These are phyloP conservation scores for Pichia phayaonensis DNA, from an alignment of 805 yeast genomes.

Conservation along the genomic window DNA sequence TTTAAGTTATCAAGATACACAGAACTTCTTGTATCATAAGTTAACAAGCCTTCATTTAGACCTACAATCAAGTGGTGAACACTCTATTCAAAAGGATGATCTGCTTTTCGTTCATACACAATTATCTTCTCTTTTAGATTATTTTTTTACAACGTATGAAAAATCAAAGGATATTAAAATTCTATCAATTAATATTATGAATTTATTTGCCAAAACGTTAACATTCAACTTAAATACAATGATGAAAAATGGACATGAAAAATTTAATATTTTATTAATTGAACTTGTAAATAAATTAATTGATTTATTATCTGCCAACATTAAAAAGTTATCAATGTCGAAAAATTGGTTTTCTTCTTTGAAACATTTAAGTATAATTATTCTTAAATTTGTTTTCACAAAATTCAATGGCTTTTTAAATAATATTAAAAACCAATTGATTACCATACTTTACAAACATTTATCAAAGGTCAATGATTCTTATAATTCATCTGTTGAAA, in stretches of 20 bases:
- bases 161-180: constrained; percentile 19
- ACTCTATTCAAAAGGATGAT: constrained; percentile 14
- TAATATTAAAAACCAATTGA: constrained; percentile 21
- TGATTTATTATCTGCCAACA: constrained; percentile 14
- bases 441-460: constrained; percentile 26
- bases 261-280: constrained; percentile 25
- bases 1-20: background rate
- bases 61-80: background rate
- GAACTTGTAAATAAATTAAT: constrained; percentile 23
- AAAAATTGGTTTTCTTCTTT: constrained; percentile 26
- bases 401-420: constrained; percentile 30
- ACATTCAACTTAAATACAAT: constrained; percentile 18
- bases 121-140: constrained; percentile 17
- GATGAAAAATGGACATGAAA: constrained; percentile 26
- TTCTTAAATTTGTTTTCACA: constrained; percentile 24
- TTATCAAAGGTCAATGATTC: constrained; percentile 28
- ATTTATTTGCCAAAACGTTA: constrained; percentile 20
- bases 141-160: constrained; percentile 15
- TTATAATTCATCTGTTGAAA: constrained; percentile 26
- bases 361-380: constrained; percentile 25
- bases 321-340: constrained; percentile 26
- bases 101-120: constrained; percentile 18
- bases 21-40: background rate
- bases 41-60: background rate
- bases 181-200: constrained; percentile 20